A percentile compares a stretch with the other conserved stretches of the same genome.
Conservation (phyloP, 148 eudicot genomes). For the Polygonum aviculare region DNA sequence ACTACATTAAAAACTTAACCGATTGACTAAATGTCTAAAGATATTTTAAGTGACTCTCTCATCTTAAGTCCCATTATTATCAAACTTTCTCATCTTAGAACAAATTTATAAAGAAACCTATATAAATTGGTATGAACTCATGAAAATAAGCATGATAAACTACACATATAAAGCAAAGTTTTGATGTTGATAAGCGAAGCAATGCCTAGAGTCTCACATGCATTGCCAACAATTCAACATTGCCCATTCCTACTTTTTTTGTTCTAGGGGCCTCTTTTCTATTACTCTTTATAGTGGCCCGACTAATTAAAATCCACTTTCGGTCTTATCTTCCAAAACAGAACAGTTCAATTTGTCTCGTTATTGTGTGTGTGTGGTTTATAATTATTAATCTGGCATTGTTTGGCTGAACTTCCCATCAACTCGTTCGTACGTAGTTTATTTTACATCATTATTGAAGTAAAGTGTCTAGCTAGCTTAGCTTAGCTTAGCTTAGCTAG, state of each 20-base stretch:
- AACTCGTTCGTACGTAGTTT: background rate
- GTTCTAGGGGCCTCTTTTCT: background rate
- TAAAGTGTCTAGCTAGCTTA: background rate
- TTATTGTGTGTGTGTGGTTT: background rate
- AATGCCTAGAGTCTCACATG: slow-evolving; percentile 6
- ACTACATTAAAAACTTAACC: no score
- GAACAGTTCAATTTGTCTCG: background rate
- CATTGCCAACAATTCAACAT: slow-evolving; percentile 5
- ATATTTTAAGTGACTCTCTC: no score
- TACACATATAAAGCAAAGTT: background rate
- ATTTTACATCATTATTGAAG: background rate
- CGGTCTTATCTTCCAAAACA: background rate
- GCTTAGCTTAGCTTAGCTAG: no score
- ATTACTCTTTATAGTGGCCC: background rate
- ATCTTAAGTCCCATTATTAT: no score
- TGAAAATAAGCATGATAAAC: background rate
- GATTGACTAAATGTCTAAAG: no score
- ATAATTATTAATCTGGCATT: background rate
- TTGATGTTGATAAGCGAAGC: slow-evolving; percentile 8
- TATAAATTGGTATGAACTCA: background rate
- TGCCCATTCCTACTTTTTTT: background rate
- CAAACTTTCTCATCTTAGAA: background rate
- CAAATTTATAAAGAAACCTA: background rate
- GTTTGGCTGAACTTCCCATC: background rate
- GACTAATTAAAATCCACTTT: background rate